Evolutionary conservation across 2,329 filamentous ascomycete genomes (phyloP).

Genomic region (Xylaria sp.): DNA sequence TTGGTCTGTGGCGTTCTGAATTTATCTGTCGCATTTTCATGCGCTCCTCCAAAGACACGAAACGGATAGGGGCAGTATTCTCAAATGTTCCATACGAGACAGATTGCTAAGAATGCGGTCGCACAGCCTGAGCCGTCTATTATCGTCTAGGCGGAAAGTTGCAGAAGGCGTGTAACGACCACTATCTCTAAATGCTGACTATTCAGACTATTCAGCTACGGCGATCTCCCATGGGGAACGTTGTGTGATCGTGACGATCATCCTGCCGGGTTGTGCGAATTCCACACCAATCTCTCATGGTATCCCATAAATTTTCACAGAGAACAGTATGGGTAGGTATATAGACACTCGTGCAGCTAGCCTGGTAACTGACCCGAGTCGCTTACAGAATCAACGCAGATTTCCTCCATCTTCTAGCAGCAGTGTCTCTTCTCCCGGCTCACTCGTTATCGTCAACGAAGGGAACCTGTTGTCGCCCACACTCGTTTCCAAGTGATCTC

Average conservation of each 20-base stretch:
- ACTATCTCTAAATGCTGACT: conserved; percentile 38
- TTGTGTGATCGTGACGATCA: conserved; percentile 37
- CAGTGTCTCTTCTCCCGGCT: conserved; percentile 34
- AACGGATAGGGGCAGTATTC: conserved; percentile 43
- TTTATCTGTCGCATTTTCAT: conserved; percentile 33
- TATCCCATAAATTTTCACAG: conserved; percentile 35
- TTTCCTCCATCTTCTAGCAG: conserved; percentile 31
- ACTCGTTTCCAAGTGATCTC: conserved; percentile 40
- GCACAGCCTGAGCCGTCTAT: conserved; percentile 37
- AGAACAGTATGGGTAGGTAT: conserved; percentile 32
- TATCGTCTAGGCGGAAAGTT: conserved; percentile 48
- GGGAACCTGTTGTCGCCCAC: conserved; percentile 37
- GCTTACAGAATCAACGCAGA: conserved; percentile 33
- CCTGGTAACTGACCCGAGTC: conserved; percentile 38
- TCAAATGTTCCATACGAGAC: conserved; percentile 45
- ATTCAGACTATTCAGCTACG: conserved; percentile 32
- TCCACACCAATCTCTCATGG: conserved; percentile 35
- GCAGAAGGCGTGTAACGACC: conserved; percentile 46
- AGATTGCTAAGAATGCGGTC: conserved; percentile 27
- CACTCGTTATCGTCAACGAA: conserved; percentile 31
- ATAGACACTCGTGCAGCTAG: conserved; percentile 44
- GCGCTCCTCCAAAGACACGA: conserved; percentile 36
- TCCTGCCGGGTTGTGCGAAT: conserved; percentile 40
- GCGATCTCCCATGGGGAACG: conserved; percentile 35
- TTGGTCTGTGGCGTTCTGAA: conserved; percentile 28